These are phyloP conservation scores for Sporothrix phasma DNA, from an alignment of 2,329 filamentous ascomycete genomes.

Conservation along the genomic window DNA sequence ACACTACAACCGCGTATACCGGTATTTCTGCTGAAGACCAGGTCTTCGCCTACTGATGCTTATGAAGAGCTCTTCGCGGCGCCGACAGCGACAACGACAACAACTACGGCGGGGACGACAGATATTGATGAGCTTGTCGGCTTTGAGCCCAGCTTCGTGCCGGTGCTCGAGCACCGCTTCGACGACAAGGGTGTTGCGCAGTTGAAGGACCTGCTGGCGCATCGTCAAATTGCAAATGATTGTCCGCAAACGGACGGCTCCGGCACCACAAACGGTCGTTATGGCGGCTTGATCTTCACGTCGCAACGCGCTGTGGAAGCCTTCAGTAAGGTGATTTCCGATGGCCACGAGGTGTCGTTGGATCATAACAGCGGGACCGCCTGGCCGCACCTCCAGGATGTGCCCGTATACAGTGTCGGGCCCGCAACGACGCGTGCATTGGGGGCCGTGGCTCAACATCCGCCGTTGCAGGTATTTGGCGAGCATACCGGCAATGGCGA, in stretches of 20 bases:
- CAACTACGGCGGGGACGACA: too few species aligned
- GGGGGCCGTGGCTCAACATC: conserved; percentile 39
- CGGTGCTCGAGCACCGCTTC: conserved; percentile 65
- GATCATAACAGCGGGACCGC: conserved; percentile 17
- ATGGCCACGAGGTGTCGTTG: conserved; percentile 29
- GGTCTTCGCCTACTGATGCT: conserved; percentile 57
- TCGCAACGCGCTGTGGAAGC: conserved; percentile 77
- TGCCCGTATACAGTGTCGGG: conserved; percentile 67
- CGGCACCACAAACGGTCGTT: conserved; percentile 28
- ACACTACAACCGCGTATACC: conserved; percentile 29
- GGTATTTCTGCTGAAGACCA: conserved; percentile 68
- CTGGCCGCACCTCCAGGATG: conserved; percentile 46
- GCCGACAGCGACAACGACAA: conserved; percentile 30
- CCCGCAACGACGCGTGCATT: conserved; percentile 73
- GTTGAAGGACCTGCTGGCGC: conserved; percentile 41
- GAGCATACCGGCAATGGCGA: conserved; percentile 79
- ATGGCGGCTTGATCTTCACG: conserved; percentile 75
- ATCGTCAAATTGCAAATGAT: conserved; percentile 29
- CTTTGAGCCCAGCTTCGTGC: conserved; percentile 62
- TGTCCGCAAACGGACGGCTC: neutral
- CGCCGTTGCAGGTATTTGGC: conserved; percentile 58
- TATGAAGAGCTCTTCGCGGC: conserved; percentile 59
- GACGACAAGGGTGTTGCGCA: conserved; percentile 46
- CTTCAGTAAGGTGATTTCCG: conserved; percentile 53
- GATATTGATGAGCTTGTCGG: neutral